These are phyloP conservation scores for Sporothrix sp. DNA, from an alignment of 2,329 filamentous ascomycete species.

Conservation along the genomic window DNA sequence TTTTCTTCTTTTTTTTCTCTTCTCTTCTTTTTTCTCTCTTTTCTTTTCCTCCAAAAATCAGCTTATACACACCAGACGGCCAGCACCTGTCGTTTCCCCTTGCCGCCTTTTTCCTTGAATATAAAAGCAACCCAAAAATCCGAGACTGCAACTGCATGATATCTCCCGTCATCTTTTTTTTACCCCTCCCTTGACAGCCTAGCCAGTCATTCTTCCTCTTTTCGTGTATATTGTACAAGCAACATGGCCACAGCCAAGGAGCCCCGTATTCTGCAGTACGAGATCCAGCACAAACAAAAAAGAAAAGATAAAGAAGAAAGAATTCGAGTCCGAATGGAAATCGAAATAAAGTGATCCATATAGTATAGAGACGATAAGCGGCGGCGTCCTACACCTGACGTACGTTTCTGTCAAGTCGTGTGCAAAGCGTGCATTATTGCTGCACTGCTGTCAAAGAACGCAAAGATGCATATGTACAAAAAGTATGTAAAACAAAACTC, in stretches of 20 bases:
- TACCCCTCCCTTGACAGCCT: no score
- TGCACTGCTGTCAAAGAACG: no score
- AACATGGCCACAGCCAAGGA: no score
- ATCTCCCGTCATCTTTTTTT: no score
- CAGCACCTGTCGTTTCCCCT: neutral
- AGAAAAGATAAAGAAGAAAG: neutral
- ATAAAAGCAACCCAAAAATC: neutral
- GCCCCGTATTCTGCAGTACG: neutral
- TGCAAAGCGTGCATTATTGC: no score
- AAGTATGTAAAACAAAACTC: neutral
- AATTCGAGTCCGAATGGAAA: neutral
- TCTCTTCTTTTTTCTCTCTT: neutral
- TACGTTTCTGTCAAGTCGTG: no score
- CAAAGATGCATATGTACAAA: no score
- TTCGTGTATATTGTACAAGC: constrained; percentile 3
- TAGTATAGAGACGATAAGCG: neutral
- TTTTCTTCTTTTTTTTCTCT: neutral
- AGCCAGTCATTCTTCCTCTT: no score
- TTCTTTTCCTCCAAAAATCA: neutral
- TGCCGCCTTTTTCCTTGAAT: neutral
- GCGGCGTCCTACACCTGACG: no score
- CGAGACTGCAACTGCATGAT: no score
- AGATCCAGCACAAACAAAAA: neutral
- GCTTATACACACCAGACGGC: neutral
- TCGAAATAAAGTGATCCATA: neutral